Conservation (phyloP, 2,329 filamentous ascomycete genomes). For the Xylaria sp. region DNA sequence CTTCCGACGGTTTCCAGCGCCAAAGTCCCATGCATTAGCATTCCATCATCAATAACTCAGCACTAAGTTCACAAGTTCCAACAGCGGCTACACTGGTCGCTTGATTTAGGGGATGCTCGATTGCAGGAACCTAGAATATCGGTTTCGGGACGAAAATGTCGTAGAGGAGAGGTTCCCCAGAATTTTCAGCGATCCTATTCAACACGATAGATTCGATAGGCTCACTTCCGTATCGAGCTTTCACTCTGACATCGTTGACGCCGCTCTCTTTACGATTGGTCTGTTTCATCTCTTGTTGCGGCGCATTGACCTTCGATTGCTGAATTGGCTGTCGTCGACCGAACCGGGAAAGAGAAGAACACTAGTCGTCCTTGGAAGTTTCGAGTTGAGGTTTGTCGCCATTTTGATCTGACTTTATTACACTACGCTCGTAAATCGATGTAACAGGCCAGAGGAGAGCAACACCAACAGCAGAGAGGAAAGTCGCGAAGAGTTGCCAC, state of each 20-base stretch:
- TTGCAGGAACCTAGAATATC: background rate
- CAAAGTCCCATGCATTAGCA: background rate
- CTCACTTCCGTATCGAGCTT: background rate
- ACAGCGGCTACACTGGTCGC: background rate
- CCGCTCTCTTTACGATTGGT: background rate
- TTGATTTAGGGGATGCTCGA: background rate
- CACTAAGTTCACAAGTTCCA: background rate
- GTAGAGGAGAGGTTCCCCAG: background rate
- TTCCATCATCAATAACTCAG: background rate
- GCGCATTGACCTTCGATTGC: background rate
- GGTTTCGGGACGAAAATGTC: background rate
- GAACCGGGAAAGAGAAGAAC: background rate
- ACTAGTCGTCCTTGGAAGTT: background rate
- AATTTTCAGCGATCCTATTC: background rate
- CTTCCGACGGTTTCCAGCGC: background rate
- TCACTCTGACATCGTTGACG: background rate
- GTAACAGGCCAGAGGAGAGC: conserved; percentile 45
- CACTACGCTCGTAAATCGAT: conserved; percentile 18
- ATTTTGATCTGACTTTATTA: background rate
- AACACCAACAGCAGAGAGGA: conserved; percentile 71
- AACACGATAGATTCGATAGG: background rate
- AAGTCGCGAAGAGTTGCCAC: conserved; percentile 73
- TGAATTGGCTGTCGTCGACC: background rate
- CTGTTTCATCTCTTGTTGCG: background rate
- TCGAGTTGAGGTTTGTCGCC: background rate